Percentiles rank a stretch among this genome's conserved stretches.
Evolutionary conservation across 2,329 filamentous ascomycete genomes (phyloP).

Genomic region (Clonostachys chloroleuca): DNA sequence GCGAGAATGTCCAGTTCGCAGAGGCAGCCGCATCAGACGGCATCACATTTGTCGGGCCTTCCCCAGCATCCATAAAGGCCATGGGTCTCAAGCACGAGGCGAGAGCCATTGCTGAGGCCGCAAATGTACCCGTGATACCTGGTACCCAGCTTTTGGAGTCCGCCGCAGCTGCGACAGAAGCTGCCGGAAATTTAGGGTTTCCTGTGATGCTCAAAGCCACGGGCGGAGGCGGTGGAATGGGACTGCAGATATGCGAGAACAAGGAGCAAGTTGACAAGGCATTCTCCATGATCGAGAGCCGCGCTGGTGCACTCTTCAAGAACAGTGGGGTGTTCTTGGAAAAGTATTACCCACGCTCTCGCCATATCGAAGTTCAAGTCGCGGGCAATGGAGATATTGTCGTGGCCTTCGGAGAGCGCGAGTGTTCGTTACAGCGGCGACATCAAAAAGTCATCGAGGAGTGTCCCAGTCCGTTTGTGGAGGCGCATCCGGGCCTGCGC

Average conservation of each 20-base stretch:
- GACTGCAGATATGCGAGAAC: constrained; percentile 30
- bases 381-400: constrained; percentile 37
- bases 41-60: constrained; percentile 56
- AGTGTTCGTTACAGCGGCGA: constrained; percentile 44
- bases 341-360: constrained; percentile 29
- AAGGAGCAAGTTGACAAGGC: constrained; percentile 17
- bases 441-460: constrained; percentile 50
- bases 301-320: constrained; percentile 33
- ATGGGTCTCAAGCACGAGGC: constrained; percentile 31
- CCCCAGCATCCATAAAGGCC: constrained; percentile 31
- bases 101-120: constrained; percentile 19
- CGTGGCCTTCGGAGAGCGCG: constrained; percentile 35
- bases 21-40: constrained; percentile 44
- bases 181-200: constrained; percentile 20
- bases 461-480: constrained; percentile 21
- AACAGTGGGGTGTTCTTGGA: constrained; percentile 34
- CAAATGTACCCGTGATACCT: constrained; percentile 25
- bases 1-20: constrained; percentile 60
- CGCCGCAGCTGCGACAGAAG: constrained; percentile 15
- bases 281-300: constrained; percentile 27
- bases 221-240: constrained; percentile 40
- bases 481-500: constrained; percentile 20
- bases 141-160: constrained; percentile 21
- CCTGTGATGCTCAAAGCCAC: constrained; percentile 44
- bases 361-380: constrained; percentile 47